A percentile compares a stretch with the other conserved stretches of the same genome.
These are phyloP conservation scores for Nissolia schottii DNA, from an alignment of 306 rosid genomes.

Conservation along the genomic window DNA sequence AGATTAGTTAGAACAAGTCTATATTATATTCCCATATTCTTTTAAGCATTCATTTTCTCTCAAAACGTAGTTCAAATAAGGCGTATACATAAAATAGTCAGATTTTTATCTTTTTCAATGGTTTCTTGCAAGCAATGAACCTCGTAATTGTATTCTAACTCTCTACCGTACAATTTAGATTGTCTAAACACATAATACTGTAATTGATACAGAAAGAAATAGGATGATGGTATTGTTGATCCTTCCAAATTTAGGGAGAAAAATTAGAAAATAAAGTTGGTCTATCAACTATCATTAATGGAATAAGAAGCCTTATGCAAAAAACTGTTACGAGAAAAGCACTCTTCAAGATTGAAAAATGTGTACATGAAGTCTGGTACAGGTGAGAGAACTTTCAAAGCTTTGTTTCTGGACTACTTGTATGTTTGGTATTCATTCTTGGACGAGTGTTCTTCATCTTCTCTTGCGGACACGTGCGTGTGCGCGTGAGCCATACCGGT, in stretches of 20 bases:
- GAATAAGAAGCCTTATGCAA: neutral
- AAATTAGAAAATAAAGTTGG: neutral
- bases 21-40: neutral
- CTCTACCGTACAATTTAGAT: neutral
- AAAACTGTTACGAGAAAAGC: neutral
- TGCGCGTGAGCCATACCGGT: too few relatives aligned
- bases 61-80: neutral
- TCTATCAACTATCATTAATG: neutral
- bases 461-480: too few relatives aligned
- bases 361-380: neutral
- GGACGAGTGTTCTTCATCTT: too few relatives aligned
- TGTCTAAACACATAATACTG: too few relatives aligned
- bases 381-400: neutral
- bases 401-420: too few relatives aligned
- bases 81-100: neutral
- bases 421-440: too few relatives aligned
- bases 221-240: neutral
- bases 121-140: neutral
- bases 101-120: neutral
- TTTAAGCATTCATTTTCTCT: neutral
- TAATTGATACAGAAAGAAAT: neutral
- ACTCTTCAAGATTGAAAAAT: neutral
- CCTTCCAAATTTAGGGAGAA: neutral
- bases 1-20: neutral
- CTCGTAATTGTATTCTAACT: neutral